Percentiles rank a stretch among this genome's conserved stretches.
Conservation (phyloP, 805 yeast species). For the Zygosaccharomyces gambellarensis region DNA sequence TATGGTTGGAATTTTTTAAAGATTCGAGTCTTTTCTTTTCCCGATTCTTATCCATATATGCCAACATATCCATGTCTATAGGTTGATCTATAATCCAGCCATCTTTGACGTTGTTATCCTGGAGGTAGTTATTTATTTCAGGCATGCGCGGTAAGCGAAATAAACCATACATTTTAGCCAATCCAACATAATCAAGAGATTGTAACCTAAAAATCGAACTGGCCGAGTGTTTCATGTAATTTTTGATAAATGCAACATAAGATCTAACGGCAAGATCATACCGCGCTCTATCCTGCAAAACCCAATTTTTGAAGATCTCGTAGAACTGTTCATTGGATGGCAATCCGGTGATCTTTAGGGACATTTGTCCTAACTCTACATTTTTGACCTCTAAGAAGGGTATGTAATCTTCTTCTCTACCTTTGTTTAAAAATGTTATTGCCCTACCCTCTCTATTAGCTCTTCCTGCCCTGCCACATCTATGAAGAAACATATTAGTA, state of each 20-base stretch:
- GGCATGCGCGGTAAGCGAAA: slow-evolving; percentile 92
- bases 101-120: slow-evolving; percentile 45
- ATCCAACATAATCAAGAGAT: slow-evolving; percentile 62
- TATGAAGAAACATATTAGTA: slow-evolving; percentile 83
- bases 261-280: slow-evolving; percentile 78
- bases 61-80: slow-evolving; percentile 63
- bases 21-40: slow-evolving; percentile 61
- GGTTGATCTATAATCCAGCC: slow-evolving; percentile 67
- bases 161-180: slow-evolving; percentile 75
- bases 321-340: slow-evolving; percentile 20
- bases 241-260: slow-evolving; percentile 76
- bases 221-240: slow-evolving; percentile 85
- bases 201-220: slow-evolving; percentile 78
- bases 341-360: slow-evolving; percentile 12
- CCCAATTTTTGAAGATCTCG: slow-evolving; percentile 44
- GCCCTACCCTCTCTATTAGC: slow-evolving; percentile 84
- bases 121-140: slow-evolving; percentile 55
- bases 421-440: slow-evolving; percentile 62
- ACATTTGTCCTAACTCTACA: slow-evolving; percentile 45
- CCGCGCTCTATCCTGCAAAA: slow-evolving; percentile 67
- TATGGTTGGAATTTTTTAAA: slow-evolving; percentile 43
- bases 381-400: slow-evolving; percentile 74
- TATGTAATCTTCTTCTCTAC: slow-evolving; percentile 76
- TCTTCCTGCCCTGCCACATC: slow-evolving; percentile 94
- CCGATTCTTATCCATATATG: slow-evolving; percentile 57